phyloP scores from a whole-genome alignment of 139 green algal species.

The Raphidocelis subcapitata region DNA sequence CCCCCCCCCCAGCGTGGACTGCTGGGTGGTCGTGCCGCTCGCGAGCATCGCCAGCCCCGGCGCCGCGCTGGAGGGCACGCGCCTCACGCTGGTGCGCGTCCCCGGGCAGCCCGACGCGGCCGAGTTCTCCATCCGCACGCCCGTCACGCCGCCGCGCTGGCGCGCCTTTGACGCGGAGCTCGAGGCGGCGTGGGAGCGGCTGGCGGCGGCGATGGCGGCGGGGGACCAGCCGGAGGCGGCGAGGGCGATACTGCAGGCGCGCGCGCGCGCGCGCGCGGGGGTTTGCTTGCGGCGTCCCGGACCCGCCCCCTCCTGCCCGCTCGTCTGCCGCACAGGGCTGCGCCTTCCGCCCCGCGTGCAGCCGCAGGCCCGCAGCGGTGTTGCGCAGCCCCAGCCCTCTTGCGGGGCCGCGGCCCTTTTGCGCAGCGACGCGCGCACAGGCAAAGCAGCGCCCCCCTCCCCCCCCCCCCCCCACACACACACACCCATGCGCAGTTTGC shows the following conservation, averaged over 20 bases:
- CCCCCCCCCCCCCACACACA: neutral
- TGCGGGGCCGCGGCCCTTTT: no score
- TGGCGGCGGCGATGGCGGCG: slow-evolving; percentile 51
- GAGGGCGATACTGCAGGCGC: slow-evolving; percentile 3
- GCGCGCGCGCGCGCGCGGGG: no score
- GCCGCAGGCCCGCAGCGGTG: no score
- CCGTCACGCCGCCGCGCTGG: slow-evolving; percentile 62
- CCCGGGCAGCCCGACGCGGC: slow-evolving; percentile 63
- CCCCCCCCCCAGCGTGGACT: slow-evolving; percentile 54
- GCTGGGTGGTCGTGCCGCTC: slow-evolving; percentile 87
- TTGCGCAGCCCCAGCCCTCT: no score
- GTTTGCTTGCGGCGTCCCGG: no score
- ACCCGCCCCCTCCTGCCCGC: no score
- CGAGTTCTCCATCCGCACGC: slow-evolving; percentile 91
- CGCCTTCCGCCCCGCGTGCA: no score
- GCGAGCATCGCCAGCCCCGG: slow-evolving; percentile 47
- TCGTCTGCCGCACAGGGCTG: no score
- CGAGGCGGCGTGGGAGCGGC: slow-evolving; percentile 55
- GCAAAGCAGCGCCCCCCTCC: no score
- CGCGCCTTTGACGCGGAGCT: slow-evolving; percentile 85
- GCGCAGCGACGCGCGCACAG: no score
- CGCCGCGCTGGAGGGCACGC: slow-evolving; percentile 84
- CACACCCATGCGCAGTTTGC: slow-evolving; percentile 26
- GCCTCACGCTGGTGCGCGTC: slow-evolving; percentile 76
- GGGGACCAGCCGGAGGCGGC: slow-evolving; percentile 12